phyloP scores from a whole-genome alignment of 305 asterid genomes.

The Withania somnifera region DNA sequence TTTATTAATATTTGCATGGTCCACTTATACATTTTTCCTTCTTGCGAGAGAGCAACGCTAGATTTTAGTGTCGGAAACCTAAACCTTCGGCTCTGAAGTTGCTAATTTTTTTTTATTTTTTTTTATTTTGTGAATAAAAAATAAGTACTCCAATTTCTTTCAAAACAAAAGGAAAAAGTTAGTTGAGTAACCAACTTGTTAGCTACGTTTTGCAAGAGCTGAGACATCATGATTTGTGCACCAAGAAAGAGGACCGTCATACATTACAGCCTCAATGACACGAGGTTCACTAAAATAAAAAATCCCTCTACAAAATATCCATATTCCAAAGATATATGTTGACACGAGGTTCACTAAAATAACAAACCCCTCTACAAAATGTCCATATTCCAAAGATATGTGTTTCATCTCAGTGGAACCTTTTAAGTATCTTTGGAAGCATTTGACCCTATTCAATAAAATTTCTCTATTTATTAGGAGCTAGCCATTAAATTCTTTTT shows the following conservation, averaged over 20 bases:
- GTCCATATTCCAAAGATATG: background rate
- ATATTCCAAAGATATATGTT: background rate
- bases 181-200: background rate
- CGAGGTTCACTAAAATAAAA: background rate
- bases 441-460: background rate
- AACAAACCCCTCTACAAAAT: background rate
- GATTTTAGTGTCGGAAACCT: background rate
- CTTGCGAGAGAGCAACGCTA: background rate
- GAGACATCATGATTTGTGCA: background rate
- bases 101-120: background rate
- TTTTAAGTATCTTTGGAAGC: background rate
- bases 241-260: background rate
- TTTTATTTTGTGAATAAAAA: too few species aligned
- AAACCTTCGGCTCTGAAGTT: background rate
- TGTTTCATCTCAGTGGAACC: background rate
- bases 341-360: too few species aligned
- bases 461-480: background rate
- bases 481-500: background rate
- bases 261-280: background rate
- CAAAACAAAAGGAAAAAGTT: background rate
- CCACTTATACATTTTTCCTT: background rate
- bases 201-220: background rate
- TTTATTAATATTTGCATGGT: background rate
- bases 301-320: background rate
- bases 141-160: too few species aligned